Base-by-base conservation (phyloP, 352 stramenopile species). In the Globisporangium lucens region DNA sequence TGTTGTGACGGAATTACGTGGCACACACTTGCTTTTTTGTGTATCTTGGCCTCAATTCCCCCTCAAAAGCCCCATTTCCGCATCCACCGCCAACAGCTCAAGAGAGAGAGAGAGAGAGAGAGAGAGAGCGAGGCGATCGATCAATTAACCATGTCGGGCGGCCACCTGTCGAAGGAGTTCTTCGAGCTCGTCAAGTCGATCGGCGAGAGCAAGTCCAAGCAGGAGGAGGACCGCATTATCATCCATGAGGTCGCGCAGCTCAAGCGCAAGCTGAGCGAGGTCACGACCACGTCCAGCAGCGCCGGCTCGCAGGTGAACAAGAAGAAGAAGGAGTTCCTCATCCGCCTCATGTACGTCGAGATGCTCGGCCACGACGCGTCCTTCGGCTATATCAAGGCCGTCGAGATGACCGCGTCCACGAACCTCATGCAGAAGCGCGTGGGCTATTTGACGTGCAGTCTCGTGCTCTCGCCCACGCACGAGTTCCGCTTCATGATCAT, bases 401-500 rank as follows among this genome's bases (percentile, higher is more conserved):
- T 99, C 49, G 98, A 99, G 86, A 96, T 99, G 78, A 98, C 94
- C 8, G 97, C 97, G 8, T 98, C 94, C 46, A 97, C 96, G 27
- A 98, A 97, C 66, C 87, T 99, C n/a, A 91, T 98, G 72, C 97
- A 99, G 77, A 99, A 99, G 78, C 96, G 96, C 61, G 97, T 98
- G 20, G 97, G 97, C 7, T 99, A 99, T 79, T 79, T 99, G 36
- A 97, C 97, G 56, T 95, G 89, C 75, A 85, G 71, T 27, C 86
- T 98, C 61, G 99, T 97, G 76, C 85, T 99, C 22, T 97, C 92
- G 22, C 98, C 98, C 3, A 97, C 98, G 41, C 97, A 99, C 81
- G 97, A 99, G 80, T 99, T 99, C 78, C 91, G 98, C 63, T 99
- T 99, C 85, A 99, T 99, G 98, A 96, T 99, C 41, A 98, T 99